Evolutionary conservation across 805 yeast genomes (phyloP).

Genomic region (Wickerhamiella sorbophila): DNA sequence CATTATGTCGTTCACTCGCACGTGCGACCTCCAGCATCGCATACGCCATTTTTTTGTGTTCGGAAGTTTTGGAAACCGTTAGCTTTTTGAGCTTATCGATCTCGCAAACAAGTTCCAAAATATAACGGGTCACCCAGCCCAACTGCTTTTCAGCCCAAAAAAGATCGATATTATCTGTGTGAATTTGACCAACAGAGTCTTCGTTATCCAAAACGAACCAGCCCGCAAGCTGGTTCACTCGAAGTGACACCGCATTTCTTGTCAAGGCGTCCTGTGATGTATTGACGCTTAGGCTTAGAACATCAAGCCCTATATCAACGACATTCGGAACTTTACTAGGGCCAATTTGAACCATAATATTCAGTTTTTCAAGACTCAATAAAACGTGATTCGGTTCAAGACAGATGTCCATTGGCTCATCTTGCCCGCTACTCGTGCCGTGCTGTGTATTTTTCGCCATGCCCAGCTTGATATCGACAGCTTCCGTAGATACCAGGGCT

Average conservation of each 20-base stretch:
- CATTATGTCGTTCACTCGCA: conserved; percentile 37
- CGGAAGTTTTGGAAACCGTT: background rate
- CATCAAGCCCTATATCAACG: background rate
- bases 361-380: background rate
- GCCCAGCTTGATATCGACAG: conserved; percentile 29
- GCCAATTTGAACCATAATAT: background rate
- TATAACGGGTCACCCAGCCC: background rate
- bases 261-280: background rate
- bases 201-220: background rate
- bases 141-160: background rate
- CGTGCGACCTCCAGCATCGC: background rate
- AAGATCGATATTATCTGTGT: background rate
- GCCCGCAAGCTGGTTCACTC: background rate
- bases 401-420: background rate
- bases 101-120: background rate
- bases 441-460: background rate
- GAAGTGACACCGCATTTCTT: background rate
- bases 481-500: conserved; percentile 31
- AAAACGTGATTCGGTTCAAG: background rate
- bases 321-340: background rate
- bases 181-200: background rate
- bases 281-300: background rate
- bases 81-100: background rate
- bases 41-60: background rate
- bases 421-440: background rate